Conservation (phyloP, 495 filamentous ascomycete species). For the Penicillium lagena region DNA sequence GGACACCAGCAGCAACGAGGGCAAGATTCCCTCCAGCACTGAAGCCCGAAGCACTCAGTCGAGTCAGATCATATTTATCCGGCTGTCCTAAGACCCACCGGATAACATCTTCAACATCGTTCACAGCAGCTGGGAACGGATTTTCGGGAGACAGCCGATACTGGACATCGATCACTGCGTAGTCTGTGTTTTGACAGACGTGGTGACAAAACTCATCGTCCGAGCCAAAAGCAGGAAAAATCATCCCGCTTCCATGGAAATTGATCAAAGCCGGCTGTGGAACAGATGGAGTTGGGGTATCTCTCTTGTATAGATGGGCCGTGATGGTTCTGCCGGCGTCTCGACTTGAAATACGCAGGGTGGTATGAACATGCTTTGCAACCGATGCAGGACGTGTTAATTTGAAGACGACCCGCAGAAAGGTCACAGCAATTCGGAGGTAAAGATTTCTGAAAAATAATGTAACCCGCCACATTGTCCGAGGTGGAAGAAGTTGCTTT, state of each 20-base stretch:
- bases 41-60: constrained; percentile 18
- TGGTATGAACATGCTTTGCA: background rate
- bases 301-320: background rate
- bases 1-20: background rate
- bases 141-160: constrained; percentile 68
- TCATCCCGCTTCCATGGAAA: constrained; percentile 20
- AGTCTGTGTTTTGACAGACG: constrained; percentile 11
- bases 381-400: too few relatives aligned
- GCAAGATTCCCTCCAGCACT: background rate
- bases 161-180: constrained; percentile 36
- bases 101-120: constrained; percentile 46
- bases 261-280: constrained; percentile 20
- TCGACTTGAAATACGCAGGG: background rate
- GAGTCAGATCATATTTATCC: constrained; percentile 8
- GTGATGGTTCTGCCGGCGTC: background rate
- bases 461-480: too few relatives aligned
- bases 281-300: background rate
- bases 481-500: too few relatives aligned
- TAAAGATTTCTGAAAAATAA: too few relatives aligned
- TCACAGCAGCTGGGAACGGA: constrained; percentile 58
- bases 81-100: constrained; percentile 4
- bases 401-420: too few relatives aligned
- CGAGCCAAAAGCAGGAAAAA: constrained; percentile 16
- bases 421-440: too few relatives aligned
- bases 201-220: constrained; percentile 20